A percentile compares a stretch with the other conserved stretches of the same genome.
These are phyloP conservation scores for Dryas drummondii DNA, from an alignment of 306 rosid genomes.

Conservation along the genomic window DNA sequence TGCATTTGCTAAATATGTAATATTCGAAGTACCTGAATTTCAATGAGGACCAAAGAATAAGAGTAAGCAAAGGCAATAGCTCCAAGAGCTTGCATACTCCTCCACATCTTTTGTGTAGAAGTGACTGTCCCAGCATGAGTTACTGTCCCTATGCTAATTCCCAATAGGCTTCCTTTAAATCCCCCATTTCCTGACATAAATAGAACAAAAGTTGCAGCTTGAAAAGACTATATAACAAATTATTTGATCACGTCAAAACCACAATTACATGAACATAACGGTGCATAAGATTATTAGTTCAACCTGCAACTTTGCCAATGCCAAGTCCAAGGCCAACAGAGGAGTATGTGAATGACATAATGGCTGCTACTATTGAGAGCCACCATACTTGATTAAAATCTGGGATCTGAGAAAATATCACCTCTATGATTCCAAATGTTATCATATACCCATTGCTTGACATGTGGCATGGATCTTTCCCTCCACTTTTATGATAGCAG, in stretches of 20 bases:
- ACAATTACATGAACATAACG: too few species aligned
- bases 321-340: conserved; percentile 61
- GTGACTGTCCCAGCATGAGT: conserved; percentile 62
- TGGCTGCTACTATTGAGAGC: conserved; percentile 77
- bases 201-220: not conserved
- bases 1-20: too few species aligned
- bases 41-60: conserved; percentile 66
- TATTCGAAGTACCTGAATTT: conserved; percentile 58
- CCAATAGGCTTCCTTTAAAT: conserved; percentile 62
- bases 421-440: conserved; percentile 62
- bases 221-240: too few species aligned
- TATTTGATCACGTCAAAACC: not conserved
- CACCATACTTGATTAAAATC: conserved; percentile 76
- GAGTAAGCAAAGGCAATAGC: conserved; percentile 80
- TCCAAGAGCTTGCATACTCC: conserved; percentile 69
- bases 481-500: conserved; percentile 67
- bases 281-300: not conserved
- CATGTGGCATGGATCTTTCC: conserved; percentile 73
- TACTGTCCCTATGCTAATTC: conserved; percentile 60
- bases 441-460: conserved; percentile 78
- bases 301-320: conserved; percentile 67
- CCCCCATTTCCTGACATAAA: conserved; percentile 41
- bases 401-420: conserved; percentile 67
- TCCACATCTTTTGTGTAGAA: conserved; percentile 62
- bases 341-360: conserved; percentile 74